A percentile compares a stretch with the other conserved stretches of the same genome.
These are phyloP conservation scores for Naegleria fowleri DNA, from an alignment of 208 protist species.

Conservation along the genomic window DNA sequence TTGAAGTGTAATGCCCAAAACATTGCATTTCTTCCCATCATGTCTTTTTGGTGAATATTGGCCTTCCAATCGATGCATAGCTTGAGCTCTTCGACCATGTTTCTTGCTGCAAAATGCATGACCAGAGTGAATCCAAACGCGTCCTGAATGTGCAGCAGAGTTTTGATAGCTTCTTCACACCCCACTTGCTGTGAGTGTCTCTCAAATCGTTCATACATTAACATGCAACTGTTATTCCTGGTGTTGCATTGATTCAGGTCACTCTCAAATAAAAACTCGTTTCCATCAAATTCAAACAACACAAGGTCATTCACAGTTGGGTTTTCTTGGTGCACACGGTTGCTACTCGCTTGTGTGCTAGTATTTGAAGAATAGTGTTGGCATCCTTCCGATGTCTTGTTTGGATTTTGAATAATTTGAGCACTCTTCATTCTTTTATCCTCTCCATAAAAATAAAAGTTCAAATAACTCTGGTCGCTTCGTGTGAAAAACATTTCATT, in stretches of 20 bases:
- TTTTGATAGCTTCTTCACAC: background rate
- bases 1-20: background rate
- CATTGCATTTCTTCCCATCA: background rate
- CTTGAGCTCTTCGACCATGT: background rate
- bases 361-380: background rate
- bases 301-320: background rate
- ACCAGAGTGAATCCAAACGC: background rate
- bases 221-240: background rate
- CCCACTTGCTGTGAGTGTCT: background rate
- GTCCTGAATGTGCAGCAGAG: background rate
- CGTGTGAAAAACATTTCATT: background rate
- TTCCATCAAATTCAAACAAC: background rate
- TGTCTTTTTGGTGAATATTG: background rate
- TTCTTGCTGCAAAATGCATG: background rate
- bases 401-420: slow-evolving; percentile 1
- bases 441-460: background rate
- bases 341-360: background rate
- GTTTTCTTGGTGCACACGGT: background rate
- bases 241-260: background rate
- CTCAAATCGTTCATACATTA: background rate
- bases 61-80: background rate
- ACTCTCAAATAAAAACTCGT: background rate
- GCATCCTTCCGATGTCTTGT: background rate
- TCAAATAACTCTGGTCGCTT: background rate
- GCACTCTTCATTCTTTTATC: background rate